Evolutionary conservation across 495 filamentous ascomycete genomes (phyloP).

Genomic region (Aspergillus sclerotioniger): DNA sequence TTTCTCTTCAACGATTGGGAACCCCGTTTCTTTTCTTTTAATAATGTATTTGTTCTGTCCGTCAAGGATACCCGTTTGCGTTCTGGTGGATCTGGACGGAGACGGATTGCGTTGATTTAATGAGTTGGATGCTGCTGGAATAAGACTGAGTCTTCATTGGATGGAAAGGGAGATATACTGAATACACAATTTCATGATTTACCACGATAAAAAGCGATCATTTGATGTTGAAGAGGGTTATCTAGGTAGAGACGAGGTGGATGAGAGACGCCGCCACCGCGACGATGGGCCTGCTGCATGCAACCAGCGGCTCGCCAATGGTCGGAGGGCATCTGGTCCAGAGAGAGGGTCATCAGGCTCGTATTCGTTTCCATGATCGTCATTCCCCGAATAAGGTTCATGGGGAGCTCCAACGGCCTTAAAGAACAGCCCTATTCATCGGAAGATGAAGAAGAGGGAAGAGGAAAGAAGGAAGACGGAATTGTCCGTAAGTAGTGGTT

Average conservation of each 20-base stretch:
- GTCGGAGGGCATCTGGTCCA: too few relatives aligned
- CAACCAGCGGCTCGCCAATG: too few relatives aligned
- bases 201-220: background rate
- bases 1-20: background rate
- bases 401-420: background rate
- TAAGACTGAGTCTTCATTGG: background rate
- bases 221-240: too few relatives aligned
- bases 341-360: background rate
- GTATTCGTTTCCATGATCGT: background rate
- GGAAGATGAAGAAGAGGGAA: too few relatives aligned
- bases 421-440: background rate
- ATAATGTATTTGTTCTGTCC: background rate
- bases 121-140: background rate
- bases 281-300: background rate
- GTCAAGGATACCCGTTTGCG: background rate
- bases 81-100: background rate
- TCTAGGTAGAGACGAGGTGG: too few relatives aligned
- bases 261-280: too few relatives aligned
- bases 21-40: background rate
- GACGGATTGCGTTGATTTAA: background rate
- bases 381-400: background rate
- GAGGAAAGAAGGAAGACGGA: too few relatives aligned
- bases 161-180: background rate
- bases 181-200: background rate
- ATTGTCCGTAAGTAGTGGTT: too few relatives aligned